Evolutionary conservation across 768 basidiomycete species (phyloP), one percentile per base, ranked within the genome.

Genomic region (Leccinum subtestaceum): DNA sequence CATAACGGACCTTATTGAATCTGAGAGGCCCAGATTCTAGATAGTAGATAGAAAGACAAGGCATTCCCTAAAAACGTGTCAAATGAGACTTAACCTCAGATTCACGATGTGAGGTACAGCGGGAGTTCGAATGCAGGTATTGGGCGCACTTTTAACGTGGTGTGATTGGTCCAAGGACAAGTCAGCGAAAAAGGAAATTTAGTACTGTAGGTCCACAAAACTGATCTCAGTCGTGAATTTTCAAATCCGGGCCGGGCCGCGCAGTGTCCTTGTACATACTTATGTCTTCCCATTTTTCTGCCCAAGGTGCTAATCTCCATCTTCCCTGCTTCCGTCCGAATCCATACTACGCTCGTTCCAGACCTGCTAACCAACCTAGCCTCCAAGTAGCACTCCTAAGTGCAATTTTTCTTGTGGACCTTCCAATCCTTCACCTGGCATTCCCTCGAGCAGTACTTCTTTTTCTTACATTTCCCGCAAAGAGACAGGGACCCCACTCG

Each of bases 361-460:
- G 0, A 36, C 36, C 13, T 43, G 12, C 32, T 12, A 19, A 43
- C n/a, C 4, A 17, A 46, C 19, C 32, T 13, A 34, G 11, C 31
- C 31, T 32, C 31, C 31, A 34, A 13, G 12, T 7, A 9, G 23
- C 13, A 48, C 23, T 27, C 25, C 47, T 49, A 49, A 49, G 27
- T 40, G 31, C 79, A 80, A 15, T 34, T n/a, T 12, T 60, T 57
- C 65, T 81, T 82, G 65, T 81, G 81, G 32, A 31, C 59, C 56
- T 76, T 79, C 81, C 82, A 83, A 52, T 82, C 75, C 45, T 68
- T 64, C 59, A 71, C 77, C 62, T 83, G 82, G 57, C 81, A 83
- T 3, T 63, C 74, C 53, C 58, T 62, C 11, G 78, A 78, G 60
- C 81, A 83, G 56, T 83, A 82, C 34, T 63, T 70, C 31, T 62